phyloP scores from a whole-genome alignment of 768 basidiomycete species.

The Tulasnella sp. region DNA sequence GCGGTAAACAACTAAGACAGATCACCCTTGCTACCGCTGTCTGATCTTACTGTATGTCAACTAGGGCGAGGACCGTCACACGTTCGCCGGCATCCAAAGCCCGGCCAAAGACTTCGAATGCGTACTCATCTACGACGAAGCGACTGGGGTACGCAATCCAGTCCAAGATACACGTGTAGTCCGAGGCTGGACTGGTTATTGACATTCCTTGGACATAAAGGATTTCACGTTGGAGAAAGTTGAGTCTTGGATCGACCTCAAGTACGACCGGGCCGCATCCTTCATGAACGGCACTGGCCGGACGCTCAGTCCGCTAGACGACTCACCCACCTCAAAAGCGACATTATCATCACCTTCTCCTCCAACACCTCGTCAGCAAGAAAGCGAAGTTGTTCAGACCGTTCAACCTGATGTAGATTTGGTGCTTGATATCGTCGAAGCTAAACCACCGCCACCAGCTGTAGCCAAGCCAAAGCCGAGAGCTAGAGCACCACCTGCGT shows the following conservation, averaged over 20 bases:
- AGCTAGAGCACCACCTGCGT: neutral
- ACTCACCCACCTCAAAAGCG: conserved; percentile 1
- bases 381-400: neutral
- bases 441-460: conserved; percentile 5
- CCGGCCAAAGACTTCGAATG: conserved; percentile 61
- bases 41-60: conserved; percentile 27
- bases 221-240: conserved; percentile 65
- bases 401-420: neutral
- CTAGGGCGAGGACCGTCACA: conserved; percentile 34
- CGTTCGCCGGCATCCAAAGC: conserved; percentile 48
- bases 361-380: conserved; percentile 5
- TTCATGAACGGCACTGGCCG: neutral
- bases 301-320: neutral
- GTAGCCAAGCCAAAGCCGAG: neutral
- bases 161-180: neutral
- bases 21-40: neutral
- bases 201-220: conserved; percentile 36
- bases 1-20: conserved; percentile 36
- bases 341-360: conserved; percentile 11
- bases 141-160: conserved; percentile 42
- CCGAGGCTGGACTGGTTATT: conserved; percentile 2
- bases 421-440: neutral
- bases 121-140: conserved; percentile 70
- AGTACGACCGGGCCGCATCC: conserved; percentile 29
- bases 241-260: conserved; percentile 50